These are phyloP conservation scores for Seiridium cupressi DNA, from an alignment of 2,329 filamentous ascomycete genomes.

Conservation along the genomic window DNA sequence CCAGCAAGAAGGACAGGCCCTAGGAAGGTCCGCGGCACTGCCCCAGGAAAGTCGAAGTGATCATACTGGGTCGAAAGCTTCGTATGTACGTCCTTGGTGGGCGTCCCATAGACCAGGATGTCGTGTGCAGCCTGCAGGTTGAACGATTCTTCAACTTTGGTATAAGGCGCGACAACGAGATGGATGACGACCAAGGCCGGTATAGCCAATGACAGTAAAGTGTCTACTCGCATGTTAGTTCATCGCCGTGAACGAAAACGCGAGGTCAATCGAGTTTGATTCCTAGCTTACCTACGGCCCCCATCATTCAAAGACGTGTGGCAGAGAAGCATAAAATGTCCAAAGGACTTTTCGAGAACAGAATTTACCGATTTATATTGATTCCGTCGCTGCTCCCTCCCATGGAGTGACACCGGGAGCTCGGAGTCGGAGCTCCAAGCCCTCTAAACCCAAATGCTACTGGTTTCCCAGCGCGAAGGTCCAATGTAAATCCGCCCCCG, in stretches of 20 bases:
- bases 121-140: slow-evolving; percentile 94
- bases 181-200: slow-evolving; percentile 66
- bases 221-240: slow-evolving; percentile 31
- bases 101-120: slow-evolving; percentile 77
- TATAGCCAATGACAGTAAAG: slow-evolving; percentile 52
- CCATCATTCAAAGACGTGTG: background rate
- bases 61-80: slow-evolving; percentile 70
- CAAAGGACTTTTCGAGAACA: background rate
- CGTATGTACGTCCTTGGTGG: slow-evolving; percentile 50
- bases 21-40: slow-evolving; percentile 87
- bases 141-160: slow-evolving; percentile 98
- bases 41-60: slow-evolving; percentile 86
- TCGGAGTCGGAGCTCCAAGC: background rate
- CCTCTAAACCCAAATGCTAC: background rate
- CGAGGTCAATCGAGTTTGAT: background rate
- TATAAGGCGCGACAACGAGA: slow-evolving; percentile 77
- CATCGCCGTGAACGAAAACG: background rate
- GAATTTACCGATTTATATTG: background rate
- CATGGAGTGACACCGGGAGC: background rate
- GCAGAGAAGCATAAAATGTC: no score
- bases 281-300: background rate
- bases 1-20: slow-evolving; percentile 76
- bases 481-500: slow-evolving; percentile 4
- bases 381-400: no score
- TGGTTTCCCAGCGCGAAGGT: background rate